These are phyloP conservation scores for Chalaropsis thielavioides DNA, from an alignment of 2,329 filamentous ascomycete genomes.

Conservation along the genomic window DNA sequence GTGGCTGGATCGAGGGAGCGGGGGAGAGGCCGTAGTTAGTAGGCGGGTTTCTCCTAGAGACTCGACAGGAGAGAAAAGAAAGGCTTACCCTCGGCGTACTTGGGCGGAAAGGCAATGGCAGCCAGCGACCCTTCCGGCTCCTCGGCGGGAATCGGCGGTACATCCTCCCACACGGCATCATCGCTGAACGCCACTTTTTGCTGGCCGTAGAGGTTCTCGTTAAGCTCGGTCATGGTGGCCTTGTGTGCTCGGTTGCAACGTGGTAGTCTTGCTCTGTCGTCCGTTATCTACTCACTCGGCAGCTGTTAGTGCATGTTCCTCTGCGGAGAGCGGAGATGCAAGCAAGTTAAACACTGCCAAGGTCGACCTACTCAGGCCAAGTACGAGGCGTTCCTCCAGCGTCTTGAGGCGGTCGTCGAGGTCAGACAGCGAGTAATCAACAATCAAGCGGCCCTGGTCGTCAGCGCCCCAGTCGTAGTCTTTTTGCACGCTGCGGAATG, in stretches of 20 bases:
- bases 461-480: slow-evolving; percentile 35
- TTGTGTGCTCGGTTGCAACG: background rate
- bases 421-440: slow-evolving; percentile 33
- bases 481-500: slow-evolving; percentile 31
- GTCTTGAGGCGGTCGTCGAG: slow-evolving; percentile 31
- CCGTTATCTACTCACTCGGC: background rate
- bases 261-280: background rate
- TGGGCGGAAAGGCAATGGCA: slow-evolving; percentile 78
- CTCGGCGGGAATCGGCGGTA: slow-evolving; percentile 67
- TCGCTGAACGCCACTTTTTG: slow-evolving; percentile 38
- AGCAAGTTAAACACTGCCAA: slow-evolving; percentile 19
- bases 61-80: slow-evolving; percentile 13
- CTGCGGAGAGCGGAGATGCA: too few species aligned
- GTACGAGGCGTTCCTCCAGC: slow-evolving; percentile 29
- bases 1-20: slow-evolving; percentile 44
- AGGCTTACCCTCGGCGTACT: slow-evolving; percentile 62
- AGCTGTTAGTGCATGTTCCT: background rate
- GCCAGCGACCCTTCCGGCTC: slow-evolving; percentile 76
- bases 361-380: slow-evolving; percentile 27
- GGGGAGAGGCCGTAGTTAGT: background rate
- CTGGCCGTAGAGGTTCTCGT: slow-evolving; percentile 39
- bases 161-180: slow-evolving; percentile 64
- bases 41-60: background rate
- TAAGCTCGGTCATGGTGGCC: slow-evolving; percentile 37
- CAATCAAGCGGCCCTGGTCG: slow-evolving; percentile 34